Base-by-base conservation (phyloP, 129 eudicot species). In the Apium graveolens region DNA sequence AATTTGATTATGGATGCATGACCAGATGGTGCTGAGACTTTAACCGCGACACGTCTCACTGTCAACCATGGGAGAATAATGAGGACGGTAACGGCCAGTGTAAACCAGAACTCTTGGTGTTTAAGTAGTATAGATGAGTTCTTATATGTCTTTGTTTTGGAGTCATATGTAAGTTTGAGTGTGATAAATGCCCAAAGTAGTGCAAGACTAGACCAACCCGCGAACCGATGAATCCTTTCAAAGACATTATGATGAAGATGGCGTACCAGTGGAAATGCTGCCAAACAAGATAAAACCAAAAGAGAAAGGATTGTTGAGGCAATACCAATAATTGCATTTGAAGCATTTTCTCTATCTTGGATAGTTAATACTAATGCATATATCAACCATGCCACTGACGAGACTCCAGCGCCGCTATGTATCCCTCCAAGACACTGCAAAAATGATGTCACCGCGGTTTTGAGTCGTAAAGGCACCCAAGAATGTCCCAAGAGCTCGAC, bases 1-100 rank as follows among this genome's bases (percentile, higher is more conserved):
- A 89, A 91, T 75, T 85, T 91, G 35, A 91, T 91, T 9, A 91
- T 89, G 4, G 97, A 83, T 35, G 97, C 97, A 43, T 91, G 97
- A 29, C 89, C 85, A 0, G 97, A 91, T 17, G 94, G 92, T 4
- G 92, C 89, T 0, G 92, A 82, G 74, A 89, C 84, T 11, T 79
- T 84, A 16, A 91, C 93, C 1, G 88, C 78, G 35, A 91, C 92
- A 13, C 92, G 86, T 41, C 94, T 91, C 62, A 91, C 88, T 0
- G 89, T 85, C 81, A 87, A 18, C 97, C 97, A 91, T 0, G 97
- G 97, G 53, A 87, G 72, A 41, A 91, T 74, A 21, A 89, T 91
- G 11, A 89, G 83, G 10, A 89, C 43, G 2, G 97, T 89, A 24
- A 85, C 82, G 41, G 69, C 82, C 26, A 85, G 27, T 1, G 94